Evolutionary conservation across 2,329 filamentous ascomycete genomes (phyloP), one percentile per base, ranked within the genome.

Genomic region (Fusarium verrucosum): DNA sequence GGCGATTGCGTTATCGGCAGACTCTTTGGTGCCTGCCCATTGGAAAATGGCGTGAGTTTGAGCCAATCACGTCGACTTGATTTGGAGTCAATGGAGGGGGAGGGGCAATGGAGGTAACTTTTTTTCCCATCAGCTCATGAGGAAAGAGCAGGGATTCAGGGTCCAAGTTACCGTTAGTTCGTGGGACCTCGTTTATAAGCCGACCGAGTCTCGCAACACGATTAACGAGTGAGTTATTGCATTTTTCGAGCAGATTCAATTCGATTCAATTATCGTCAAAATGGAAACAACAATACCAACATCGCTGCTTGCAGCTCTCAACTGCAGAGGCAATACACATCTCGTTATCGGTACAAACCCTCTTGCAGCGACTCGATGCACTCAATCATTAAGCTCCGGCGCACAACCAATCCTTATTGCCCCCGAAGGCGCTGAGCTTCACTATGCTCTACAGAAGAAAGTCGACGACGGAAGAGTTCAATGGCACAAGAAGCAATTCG

Each of bases 321-420:
- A 93, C 74, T 89, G 87, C 72, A 83, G 83, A 46, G 84, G 81
- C 43, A 90, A 92, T 73, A 77, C 94, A 36, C 95, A 99, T 76
- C 83, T 99, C 56, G 87, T 99, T 71, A 78, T 98, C 64, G 95
- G 95, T 58, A 89, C 90, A 30, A 95, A 94, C 72, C 88, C 94
- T 14, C 85, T 99, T 36, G 94, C 95, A n/a, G 90, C 90, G 49
- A 86, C 92, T 28, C 87, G 95, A 70, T 96, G 92, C 79, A 80
- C 85, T 13, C 91, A 92, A 73, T 94, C 92, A 4, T 78, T 97
- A 46, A 86, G 90, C 71, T 91, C 92, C 16, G 94, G 94, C 70
- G 95, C 95, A 45, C 86, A 78, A 42, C 92, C 95, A 0, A 85
- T 95, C 37, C 80, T 98, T 40, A 83, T 99, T 71, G 88, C 92